A percentile compares a stretch with the other conserved stretches of the same genome.
Evolutionary conservation across 805 yeast species (phyloP).

Genomic region (Candida montana): DNA sequence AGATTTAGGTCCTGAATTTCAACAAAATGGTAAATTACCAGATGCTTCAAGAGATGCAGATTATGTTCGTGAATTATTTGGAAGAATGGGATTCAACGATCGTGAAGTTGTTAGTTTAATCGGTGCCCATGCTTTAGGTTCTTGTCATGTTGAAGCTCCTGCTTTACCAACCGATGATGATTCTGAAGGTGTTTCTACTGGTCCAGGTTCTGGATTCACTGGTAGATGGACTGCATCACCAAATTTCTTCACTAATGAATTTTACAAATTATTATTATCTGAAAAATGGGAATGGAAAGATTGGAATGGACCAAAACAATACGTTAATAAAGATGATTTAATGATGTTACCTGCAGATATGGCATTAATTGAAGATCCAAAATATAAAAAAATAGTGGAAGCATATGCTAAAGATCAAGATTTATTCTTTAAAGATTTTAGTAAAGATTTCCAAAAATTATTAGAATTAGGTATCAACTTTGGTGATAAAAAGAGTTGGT

Average conservation of each 20-base stretch:
- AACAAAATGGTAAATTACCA: slow-evolving; percentile 72
- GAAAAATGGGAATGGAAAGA: slow-evolving; percentile 51
- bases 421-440: slow-evolving; percentile 57
- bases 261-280: slow-evolving; percentile 51
- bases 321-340: slow-evolving; percentile 52
- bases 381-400: slow-evolving; percentile 56
- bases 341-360: slow-evolving; percentile 89
- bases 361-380: slow-evolving; percentile 58
- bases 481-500: slow-evolving; percentile 36
- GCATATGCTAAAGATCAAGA: slow-evolving; percentile 63
- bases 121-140: slow-evolving; percentile 75
- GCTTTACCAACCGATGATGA: slow-evolving; percentile 15
- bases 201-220: slow-evolving; percentile 65
- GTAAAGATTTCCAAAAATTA: slow-evolving; percentile 61
- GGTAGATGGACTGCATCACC: slow-evolving; percentile 91
- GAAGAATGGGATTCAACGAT: slow-evolving; percentile 62
- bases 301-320: slow-evolving; percentile 61
- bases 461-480: slow-evolving; percentile 73
- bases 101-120: slow-evolving; percentile 68
- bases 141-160: slow-evolving; percentile 53
- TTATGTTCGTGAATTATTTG: slow-evolving; percentile 61
- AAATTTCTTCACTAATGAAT: slow-evolving; percentile 68
- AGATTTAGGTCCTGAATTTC: slow-evolving; percentile 43
- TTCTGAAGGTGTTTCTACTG: slow-evolving; percentile 14
- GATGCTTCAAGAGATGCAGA: slow-evolving; percentile 60